These are phyloP conservation scores for Moesziomyces sp. DNA, from an alignment of 1,284 basidiomycete species.

Conservation along the genomic window DNA sequence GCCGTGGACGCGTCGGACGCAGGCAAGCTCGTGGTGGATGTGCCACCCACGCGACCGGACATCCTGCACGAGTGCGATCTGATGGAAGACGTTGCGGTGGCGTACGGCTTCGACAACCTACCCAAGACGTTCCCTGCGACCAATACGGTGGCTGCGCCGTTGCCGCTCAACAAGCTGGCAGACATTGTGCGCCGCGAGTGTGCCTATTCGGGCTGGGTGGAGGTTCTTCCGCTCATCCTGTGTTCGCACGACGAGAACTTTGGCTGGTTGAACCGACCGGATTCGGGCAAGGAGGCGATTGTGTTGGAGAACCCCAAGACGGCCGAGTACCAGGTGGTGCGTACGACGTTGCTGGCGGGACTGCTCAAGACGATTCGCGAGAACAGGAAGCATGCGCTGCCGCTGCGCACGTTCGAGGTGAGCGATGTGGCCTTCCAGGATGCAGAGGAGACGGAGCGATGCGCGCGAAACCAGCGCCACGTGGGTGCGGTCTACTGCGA, in stretches of 20 bases:
- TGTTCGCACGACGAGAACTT: constrained; percentile 99
- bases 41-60: constrained; percentile 93
- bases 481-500: constrained; percentile 94
- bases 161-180: constrained; percentile 87
- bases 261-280: constrained; percentile 84
- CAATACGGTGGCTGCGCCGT: constrained; percentile 93
- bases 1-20: constrained; percentile 49
- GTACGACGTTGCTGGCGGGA: constrained; percentile 92
- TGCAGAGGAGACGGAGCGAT: constrained; percentile 75
- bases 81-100: constrained; percentile 97
- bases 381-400: constrained; percentile 91
- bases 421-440: constrained; percentile 95
- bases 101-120: constrained; percentile 97
- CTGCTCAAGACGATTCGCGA: constrained; percentile 96
- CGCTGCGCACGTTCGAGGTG: constrained; percentile 92
- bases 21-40: constrained; percentile 79
- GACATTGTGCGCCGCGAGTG: constrained; percentile 91
- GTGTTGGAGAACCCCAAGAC: constrained; percentile 97
- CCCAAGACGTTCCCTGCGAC: constrained; percentile 90
- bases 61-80: constrained; percentile 98
- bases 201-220: constrained; percentile 93
- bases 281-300: constrained; percentile 83
- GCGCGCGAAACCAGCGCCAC: constrained; percentile 85
- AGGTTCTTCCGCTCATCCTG: constrained; percentile 93
- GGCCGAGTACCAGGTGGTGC: constrained; percentile 95